Evolutionary conservation across 2,329 filamentous ascomycete genomes (phyloP), one percentile per base, ranked within the genome.

Genomic region (Colletotrichum horii): DNA sequence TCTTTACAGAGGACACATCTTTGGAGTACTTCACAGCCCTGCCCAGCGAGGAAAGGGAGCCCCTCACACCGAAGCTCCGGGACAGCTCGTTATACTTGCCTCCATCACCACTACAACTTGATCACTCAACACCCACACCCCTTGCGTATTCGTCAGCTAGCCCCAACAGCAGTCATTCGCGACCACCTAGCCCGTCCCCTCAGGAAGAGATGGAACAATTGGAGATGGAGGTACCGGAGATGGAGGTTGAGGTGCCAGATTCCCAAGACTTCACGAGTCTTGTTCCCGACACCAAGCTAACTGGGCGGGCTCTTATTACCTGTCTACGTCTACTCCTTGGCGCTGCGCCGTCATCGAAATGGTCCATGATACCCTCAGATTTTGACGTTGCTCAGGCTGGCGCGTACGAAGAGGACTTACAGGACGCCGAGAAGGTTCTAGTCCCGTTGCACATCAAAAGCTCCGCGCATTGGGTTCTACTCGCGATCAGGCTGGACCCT

Each of bases 1-100:
- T 24, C n/a, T 11, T 24, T 6, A 1, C 11, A 8, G 2, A 55
- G 2, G 48, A 55, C n/a, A n/a, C n/a, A 55, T 7, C 0, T 0
- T 22, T 15, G 0, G 2, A 55, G 48, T 55, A n/a, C 48, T n/a
- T 55, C 48, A 55, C 11, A 55, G 11, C n/a, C n/a, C 11, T 55
- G 14, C 14, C 48, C 48, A 55, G 48, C 48, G 24, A 24, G 48
- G 48, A 55, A 12, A 55, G 48, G 24, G 48, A 55, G 48, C 48
- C 48, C 48, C 4, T n/a, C n/a, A 55, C 48, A n/a, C 48, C 48
- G 11, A 55, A 55, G 48, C 24, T 55, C 5, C 48, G 48, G 0
- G 14, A 4, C 24, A 55, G 48, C 48, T 55, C 48, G 48, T 55
- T 55, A 55, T 7, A 55, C 48, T n/a, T 55, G 2, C 48, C n/a